Percentiles rank a stretch among this genome's conserved stretches.
Conservation (phyloP, 495 filamentous ascomycete species). For the Annulohypoxylon nitens region DNA sequence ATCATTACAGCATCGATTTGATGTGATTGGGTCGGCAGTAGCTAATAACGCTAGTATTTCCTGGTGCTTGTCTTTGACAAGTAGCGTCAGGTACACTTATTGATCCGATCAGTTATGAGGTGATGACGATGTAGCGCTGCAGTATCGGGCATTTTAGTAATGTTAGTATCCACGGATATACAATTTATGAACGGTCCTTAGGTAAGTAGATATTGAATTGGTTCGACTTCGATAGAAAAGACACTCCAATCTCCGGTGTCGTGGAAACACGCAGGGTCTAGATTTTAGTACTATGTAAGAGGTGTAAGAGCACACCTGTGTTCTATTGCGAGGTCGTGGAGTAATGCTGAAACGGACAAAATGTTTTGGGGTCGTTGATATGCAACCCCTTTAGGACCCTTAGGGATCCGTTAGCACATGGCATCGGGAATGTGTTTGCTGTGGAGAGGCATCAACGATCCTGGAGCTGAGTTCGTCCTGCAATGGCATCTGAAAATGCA, state of each 20-base stretch:
- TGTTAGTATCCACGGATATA: background rate
- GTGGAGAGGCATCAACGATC: conserved; percentile 5
- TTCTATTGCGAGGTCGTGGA: conserved; percentile 34
- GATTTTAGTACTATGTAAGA: background rate
- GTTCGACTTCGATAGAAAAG: conserved; percentile 9
- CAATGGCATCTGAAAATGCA: conserved; percentile 1
- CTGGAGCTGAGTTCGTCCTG: conserved; percentile 8
- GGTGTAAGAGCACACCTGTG: conserved; percentile 16
- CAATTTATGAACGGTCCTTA: conserved; percentile 3
- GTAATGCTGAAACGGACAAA: conserved; percentile 35
- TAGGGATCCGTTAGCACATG: conserved; percentile 12
- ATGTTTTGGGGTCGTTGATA: conserved; percentile 27
- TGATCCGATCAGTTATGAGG: conserved; percentile 19
- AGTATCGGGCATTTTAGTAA: background rate
- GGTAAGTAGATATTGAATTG: background rate
- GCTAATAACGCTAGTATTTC: conserved; percentile 13
- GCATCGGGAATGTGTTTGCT: conserved; percentile 25
- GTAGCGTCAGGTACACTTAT: conserved; percentile 15
- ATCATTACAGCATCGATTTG: conserved; percentile 21
- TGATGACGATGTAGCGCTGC: conserved; percentile 4
- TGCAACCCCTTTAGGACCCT: conserved; percentile 25
- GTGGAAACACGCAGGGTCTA: conserved; percentile 12
- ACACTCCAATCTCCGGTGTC: conserved; percentile 2
- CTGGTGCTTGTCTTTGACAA: conserved; percentile 17
- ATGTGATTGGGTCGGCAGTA: conserved; percentile 21